A percentile compares a stretch with the other conserved stretches of the same genome.
These are phyloP conservation scores for Podaxis mareebaensis DNA, from an alignment of 768 basidiomycete genomes.

Conservation along the genomic window DNA sequence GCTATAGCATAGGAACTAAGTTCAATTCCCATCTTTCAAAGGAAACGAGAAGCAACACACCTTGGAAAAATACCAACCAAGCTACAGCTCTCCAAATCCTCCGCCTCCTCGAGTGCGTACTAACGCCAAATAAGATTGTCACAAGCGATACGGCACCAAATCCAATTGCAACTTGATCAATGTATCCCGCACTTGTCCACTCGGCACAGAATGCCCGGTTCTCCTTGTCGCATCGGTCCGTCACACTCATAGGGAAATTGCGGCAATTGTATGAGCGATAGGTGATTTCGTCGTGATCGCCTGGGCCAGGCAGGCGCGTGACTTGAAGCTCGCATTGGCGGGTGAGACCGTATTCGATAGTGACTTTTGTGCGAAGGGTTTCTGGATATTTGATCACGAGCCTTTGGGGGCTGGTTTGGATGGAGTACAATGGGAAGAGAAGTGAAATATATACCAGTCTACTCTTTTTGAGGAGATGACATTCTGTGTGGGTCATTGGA, in stretches of 20 bases:
- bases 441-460: slow-evolving; percentile 55
- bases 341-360: slow-evolving; percentile 58
- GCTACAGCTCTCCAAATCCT: slow-evolving; percentile 79
- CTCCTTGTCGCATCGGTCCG: slow-evolving; percentile 49
- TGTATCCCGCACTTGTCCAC: slow-evolving; percentile 73
- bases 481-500: slow-evolving; percentile 41
- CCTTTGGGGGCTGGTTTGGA: slow-evolving; percentile 30
- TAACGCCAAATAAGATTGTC: slow-evolving; percentile 66
- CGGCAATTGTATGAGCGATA: slow-evolving; percentile 65
- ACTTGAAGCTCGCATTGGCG: slow-evolving; percentile 56
- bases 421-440: background rate
- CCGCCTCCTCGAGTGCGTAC: slow-evolving; percentile 69
- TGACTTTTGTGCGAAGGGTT: slow-evolving; percentile 45
- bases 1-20: slow-evolving; percentile 34
- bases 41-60: slow-evolving; percentile 32
- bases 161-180: slow-evolving; percentile 62
- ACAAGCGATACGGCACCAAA: slow-evolving; percentile 60
- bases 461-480: slow-evolving; percentile 52
- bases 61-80: slow-evolving; percentile 60
- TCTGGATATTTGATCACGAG: slow-evolving; percentile 45
- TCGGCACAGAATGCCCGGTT: slow-evolving; percentile 60
- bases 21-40: background rate
- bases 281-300: slow-evolving; percentile 42
- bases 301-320: slow-evolving; percentile 46
- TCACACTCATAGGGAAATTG: slow-evolving; percentile 57